A percentile compares a stretch with the other conserved stretches of the same genome.
These are phyloP conservation scores for Favolaschia claudopus DNA, from an alignment of 768 basidiomycete species.

Conservation along the genomic window DNA sequence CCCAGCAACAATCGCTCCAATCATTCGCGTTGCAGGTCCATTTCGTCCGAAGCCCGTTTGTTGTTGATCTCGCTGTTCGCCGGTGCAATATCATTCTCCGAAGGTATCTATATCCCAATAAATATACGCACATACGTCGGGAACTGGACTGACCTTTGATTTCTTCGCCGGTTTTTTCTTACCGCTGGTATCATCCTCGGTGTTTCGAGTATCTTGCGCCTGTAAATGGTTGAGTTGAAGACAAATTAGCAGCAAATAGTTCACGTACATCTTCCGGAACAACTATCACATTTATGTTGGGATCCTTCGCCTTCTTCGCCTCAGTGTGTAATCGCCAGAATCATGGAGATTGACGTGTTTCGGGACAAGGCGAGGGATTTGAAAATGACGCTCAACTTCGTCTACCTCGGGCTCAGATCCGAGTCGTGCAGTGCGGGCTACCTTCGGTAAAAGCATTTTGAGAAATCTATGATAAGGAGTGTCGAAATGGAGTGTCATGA, in stretches of 20 bases:
- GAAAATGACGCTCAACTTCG: neutral
- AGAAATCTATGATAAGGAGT: neutral
- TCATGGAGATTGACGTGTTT: neutral
- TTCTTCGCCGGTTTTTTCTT: neutral
- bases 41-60: neutral
- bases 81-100: conserved; percentile 1
- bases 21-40: conserved; percentile 1
- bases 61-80: conserved; percentile 1
- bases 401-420: neutral
- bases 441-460: neutral
- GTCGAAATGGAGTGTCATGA: neutral
- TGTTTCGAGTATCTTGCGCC: neutral
- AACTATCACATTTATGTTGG: neutral
- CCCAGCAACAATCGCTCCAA: conserved; percentile 8
- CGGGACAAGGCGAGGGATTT: neutral
- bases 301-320: neutral
- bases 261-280: neutral
- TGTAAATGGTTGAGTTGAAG: neutral
- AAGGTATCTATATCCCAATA: neutral
- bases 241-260: no score
- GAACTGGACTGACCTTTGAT: neutral
- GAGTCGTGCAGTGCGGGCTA: neutral
- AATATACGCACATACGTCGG: no score
- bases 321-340: neutral
- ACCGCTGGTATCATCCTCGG: no score